phyloP scores from a whole-genome alignment of 257 asterid genomes.

The Solanum boliviense region DNA sequence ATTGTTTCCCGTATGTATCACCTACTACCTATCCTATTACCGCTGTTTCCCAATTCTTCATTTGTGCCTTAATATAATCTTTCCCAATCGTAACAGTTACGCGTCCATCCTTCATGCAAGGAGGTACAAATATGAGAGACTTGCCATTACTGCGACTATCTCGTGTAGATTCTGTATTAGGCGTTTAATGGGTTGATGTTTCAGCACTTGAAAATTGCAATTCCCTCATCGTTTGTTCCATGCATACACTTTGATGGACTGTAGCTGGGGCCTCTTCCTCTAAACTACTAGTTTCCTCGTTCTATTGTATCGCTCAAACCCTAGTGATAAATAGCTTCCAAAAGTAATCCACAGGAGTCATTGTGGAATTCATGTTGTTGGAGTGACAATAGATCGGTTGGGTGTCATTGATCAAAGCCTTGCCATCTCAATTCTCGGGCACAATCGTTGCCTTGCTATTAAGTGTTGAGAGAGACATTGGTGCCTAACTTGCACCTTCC shows the following conservation, averaged over 20 bases:
- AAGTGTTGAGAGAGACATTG: neutral
- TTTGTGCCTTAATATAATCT: neutral
- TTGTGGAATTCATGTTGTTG: neutral
- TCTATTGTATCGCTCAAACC: neutral
- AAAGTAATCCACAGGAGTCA: neutral
- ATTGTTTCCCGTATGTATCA: neutral
- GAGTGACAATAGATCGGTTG: neutral
- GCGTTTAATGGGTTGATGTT: neutral
- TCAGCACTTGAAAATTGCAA: neutral
- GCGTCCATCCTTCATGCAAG: neutral
- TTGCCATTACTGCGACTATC: too few species aligned
- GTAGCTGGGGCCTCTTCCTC: neutral
- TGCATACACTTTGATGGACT: neutral
- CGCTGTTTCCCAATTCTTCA: neutral
- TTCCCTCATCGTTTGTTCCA: neutral
- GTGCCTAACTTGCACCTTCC: too few species aligned
- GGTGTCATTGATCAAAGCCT: neutral
- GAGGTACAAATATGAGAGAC: neutral
- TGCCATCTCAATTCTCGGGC: neutral
- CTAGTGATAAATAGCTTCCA: neutral
- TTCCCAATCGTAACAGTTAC: neutral
- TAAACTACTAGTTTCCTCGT: neutral
- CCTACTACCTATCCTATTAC: neutral
- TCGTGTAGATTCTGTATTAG: neutral
- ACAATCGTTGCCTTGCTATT: neutral